These are phyloP conservation scores for Fusarium pseudoanthophilum DNA, from an alignment of 2,329 filamentous ascomycete species.

Conservation along the genomic window DNA sequence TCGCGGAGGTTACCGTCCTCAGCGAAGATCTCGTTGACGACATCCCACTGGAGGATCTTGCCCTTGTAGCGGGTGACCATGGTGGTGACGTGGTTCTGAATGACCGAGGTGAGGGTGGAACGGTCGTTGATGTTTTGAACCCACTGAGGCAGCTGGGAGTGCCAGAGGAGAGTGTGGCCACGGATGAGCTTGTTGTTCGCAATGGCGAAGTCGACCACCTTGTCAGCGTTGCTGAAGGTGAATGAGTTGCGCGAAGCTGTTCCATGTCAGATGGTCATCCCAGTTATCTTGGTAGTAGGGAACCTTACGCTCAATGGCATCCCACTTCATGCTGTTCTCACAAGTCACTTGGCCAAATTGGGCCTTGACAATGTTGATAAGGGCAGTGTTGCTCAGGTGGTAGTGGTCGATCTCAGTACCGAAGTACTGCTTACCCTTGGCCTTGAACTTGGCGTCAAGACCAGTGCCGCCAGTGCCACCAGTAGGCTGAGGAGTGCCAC, in stretches of 20 bases:
- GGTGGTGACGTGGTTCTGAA: constrained; percentile 69
- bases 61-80: constrained; percentile 70
- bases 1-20: constrained; percentile 69
- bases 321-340: constrained; percentile 80
- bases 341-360: constrained; percentile 73
- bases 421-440: constrained; percentile 71
- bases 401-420: constrained; percentile 67
- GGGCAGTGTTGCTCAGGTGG: constrained; percentile 59
- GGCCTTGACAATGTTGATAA: constrained; percentile 62
- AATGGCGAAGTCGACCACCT: constrained; percentile 67
- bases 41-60: constrained; percentile 66
- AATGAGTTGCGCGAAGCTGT: constrained; percentile 61
- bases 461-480: not conserved
- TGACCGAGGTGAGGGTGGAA: constrained; percentile 62
- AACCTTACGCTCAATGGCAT: constrained; percentile 49
- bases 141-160: constrained; percentile 69
- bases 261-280: constrained; percentile 37
- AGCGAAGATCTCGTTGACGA: constrained; percentile 73
- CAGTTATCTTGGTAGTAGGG: too few relatives aligned
- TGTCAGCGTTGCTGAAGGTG: constrained; percentile 68
- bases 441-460: constrained; percentile 54
- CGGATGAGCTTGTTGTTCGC: constrained; percentile 68
- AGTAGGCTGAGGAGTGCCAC: not conserved
- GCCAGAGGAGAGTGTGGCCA: constrained; percentile 75
- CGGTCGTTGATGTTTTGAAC: constrained; percentile 66